Conservation (phyloP, 495 filamentous ascomycete species). For the Aspergillus baeticus region DNA sequence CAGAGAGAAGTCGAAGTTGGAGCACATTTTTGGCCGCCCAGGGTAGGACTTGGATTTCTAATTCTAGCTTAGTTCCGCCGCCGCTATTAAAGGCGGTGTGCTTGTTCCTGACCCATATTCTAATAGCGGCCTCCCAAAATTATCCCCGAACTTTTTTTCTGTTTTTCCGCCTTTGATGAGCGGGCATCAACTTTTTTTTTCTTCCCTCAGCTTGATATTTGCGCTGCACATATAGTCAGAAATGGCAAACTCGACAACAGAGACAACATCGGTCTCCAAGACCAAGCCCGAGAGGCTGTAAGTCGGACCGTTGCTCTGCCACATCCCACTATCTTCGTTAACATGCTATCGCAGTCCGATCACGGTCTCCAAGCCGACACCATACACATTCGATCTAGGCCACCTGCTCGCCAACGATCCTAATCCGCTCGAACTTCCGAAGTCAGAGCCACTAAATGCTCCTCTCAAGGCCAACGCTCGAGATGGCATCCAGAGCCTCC, state of each 20-base stretch:
- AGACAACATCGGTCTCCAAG: slow-evolving; percentile 20
- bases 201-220: background rate
- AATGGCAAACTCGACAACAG: slow-evolving; percentile 28
- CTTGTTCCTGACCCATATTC: background rate
- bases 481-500: slow-evolving; percentile 81
- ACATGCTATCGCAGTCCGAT: slow-evolving; percentile 42
- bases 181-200: background rate
- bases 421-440: slow-evolving; percentile 64
- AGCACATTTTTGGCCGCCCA: slow-evolving; percentile 37
- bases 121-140: slow-evolving; percentile 23
- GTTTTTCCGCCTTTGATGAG: slow-evolving; percentile 11
- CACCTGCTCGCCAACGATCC: slow-evolving; percentile 79
- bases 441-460: slow-evolving; percentile 36
- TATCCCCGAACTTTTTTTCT: slow-evolving; percentile 30
- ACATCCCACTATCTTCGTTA: slow-evolving; percentile 4
- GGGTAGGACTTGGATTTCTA: slow-evolving; percentile 19
- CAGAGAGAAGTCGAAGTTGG: slow-evolving; percentile 19
- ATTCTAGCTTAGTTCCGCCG: slow-evolving; percentile 25
- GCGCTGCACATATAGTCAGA: slow-evolving; percentile 12
- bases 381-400: slow-evolving; percentile 90
- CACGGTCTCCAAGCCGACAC: slow-evolving; percentile 76
- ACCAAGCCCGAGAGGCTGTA: slow-evolving; percentile 46
- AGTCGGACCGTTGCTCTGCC: slow-evolving; percentile 10
- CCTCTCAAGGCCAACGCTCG: slow-evolving; percentile 69
- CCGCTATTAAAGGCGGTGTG: slow-evolving; percentile 18